These are phyloP conservation scores for Rhynchosporium secalis DNA, from an alignment of 2,329 filamentous ascomycete species.

Conservation along the genomic window DNA sequence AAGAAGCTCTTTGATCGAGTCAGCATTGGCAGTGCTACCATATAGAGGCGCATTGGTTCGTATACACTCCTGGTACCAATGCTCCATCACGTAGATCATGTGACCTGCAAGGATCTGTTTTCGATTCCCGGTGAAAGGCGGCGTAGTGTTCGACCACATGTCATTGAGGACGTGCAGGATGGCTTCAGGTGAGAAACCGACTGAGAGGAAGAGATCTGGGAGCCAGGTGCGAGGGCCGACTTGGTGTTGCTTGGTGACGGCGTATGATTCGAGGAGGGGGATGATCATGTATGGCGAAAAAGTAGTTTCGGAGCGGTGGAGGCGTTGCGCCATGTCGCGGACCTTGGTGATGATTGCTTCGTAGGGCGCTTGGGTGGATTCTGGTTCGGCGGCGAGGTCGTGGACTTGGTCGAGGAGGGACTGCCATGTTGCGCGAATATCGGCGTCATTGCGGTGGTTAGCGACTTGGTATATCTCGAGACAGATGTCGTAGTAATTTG, in stretches of 20 bases:
- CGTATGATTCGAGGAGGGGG: slow-evolving; percentile 63
- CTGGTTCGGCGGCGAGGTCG: slow-evolving; percentile 43
- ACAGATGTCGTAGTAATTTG: slow-evolving; percentile 90
- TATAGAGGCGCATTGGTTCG: slow-evolving; percentile 56
- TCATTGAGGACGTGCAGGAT: slow-evolving; percentile 62
- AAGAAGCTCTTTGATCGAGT: slow-evolving; percentile 47
- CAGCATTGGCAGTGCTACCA: slow-evolving; percentile 59
- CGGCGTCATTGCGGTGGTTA: slow-evolving; percentile 83
- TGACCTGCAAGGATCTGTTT: slow-evolving; percentile 59
- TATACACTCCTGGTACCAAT: slow-evolving; percentile 60
- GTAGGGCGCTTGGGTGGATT: slow-evolving; percentile 58
- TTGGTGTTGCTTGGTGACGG: slow-evolving; percentile 59
- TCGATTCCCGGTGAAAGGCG: slow-evolving; percentile 61
- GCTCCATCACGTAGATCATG: slow-evolving; percentile 59
- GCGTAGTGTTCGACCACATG: slow-evolving; percentile 67
- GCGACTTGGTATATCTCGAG: slow-evolving; percentile 89
- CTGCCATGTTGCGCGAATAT: slow-evolving; percentile 83
- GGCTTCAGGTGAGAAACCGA: slow-evolving; percentile 61
- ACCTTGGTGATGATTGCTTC: slow-evolving; percentile 67
- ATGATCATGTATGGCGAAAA: slow-evolving; percentile 64
- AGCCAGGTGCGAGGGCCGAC: slow-evolving; percentile 45
- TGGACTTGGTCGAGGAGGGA: slow-evolving; percentile 75
- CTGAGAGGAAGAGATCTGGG: slow-evolving; percentile 63
- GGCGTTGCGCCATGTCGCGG: slow-evolving; percentile 64
- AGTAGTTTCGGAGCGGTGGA: slow-evolving; percentile 64